A percentile compares a stretch with the other conserved stretches of the same genome.
Conservation (phyloP, 805 yeast species). For the Torulaspora maleeae region DNA sequence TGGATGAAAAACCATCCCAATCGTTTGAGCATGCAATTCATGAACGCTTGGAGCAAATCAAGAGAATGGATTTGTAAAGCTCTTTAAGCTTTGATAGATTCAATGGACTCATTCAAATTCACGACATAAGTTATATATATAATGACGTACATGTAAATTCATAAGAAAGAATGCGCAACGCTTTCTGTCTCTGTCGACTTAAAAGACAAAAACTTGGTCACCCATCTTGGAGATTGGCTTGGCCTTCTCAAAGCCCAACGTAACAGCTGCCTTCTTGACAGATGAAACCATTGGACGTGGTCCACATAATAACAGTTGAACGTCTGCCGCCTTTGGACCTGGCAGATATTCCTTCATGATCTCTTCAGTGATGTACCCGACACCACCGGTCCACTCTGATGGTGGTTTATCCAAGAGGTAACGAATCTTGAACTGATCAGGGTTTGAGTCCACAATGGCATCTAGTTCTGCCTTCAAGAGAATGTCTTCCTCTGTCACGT, state of each 20-base stretch:
- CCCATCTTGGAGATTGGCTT: constrained; percentile 85
- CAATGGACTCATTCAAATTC: not conserved
- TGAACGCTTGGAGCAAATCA: constrained; percentile 44
- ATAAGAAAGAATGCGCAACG: constrained; percentile 1
- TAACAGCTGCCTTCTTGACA: constrained; percentile 70
- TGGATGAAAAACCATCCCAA: constrained; percentile 42
- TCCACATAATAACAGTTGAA: constrained; percentile 79
- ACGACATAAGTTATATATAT: not conserved
- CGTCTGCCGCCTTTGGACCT: constrained; percentile 46
- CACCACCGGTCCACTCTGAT: constrained; percentile 65
- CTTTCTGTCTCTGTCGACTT: constrained; percentile 13
- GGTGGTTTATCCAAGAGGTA: constrained; percentile 73
- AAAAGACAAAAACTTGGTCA: constrained; percentile 86
- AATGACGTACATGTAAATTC: constrained; percentile 1
- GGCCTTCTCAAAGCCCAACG: constrained; percentile 76
- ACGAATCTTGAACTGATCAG: constrained; percentile 58
- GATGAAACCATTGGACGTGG: constrained; percentile 91
- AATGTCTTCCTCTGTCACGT: constrained; percentile 74
- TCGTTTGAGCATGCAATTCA: constrained; percentile 38
- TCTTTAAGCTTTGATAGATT: not conserved
- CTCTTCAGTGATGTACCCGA: constrained; percentile 78
- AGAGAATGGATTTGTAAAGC: constrained; percentile 31
- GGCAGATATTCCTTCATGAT: constrained; percentile 63
- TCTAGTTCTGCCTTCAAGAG: constrained; percentile 77
- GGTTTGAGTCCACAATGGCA: constrained; percentile 49